Evolutionary conservation across 768 basidiomycete species (phyloP).

Genomic region (Cystobasidium tubakii): DNA sequence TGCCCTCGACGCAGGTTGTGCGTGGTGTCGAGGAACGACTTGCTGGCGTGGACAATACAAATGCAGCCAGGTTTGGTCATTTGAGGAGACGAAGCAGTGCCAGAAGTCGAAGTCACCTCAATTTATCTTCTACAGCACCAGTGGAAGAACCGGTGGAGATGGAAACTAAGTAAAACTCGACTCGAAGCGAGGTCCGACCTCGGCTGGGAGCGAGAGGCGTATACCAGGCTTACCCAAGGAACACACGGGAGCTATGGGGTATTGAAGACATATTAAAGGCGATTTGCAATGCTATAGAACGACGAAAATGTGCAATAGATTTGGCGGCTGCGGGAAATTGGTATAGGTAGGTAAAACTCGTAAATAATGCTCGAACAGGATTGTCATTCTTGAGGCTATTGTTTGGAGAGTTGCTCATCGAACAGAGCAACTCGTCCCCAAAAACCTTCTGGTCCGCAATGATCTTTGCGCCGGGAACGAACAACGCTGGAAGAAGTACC

Average conservation of each 20-base stretch:
- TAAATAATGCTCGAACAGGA: no score
- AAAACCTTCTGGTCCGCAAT: slow-evolving; percentile 56
- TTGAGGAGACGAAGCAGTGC: not conserved
- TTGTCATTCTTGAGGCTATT: not conserved
- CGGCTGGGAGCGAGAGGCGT: no score
- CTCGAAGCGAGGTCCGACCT: not conserved
- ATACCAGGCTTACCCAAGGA: no score
- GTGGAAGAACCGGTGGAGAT: not conserved
- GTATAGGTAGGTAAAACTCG: no score
- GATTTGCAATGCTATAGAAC: no score
- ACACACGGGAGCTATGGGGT: no score
- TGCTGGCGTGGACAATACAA: not conserved
- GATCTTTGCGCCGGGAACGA: slow-evolving; percentile 48
- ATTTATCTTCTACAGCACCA: not conserved
- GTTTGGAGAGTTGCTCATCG: slow-evolving; percentile 55
- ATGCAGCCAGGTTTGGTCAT: no score
- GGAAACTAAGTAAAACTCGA: not conserved
- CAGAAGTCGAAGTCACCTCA: slow-evolving; percentile 2
- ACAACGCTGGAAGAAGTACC: slow-evolving; percentile 46
- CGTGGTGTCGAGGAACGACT: slow-evolving; percentile 30
- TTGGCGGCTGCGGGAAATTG: no score
- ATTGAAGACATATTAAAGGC: no score
- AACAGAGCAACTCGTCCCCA: slow-evolving; percentile 64
- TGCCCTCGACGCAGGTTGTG: not conserved
- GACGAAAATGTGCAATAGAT: not conserved